Conservation (phyloP, 2,329 filamentous ascomycete species). For the Rhinocladiella similis region DNA sequence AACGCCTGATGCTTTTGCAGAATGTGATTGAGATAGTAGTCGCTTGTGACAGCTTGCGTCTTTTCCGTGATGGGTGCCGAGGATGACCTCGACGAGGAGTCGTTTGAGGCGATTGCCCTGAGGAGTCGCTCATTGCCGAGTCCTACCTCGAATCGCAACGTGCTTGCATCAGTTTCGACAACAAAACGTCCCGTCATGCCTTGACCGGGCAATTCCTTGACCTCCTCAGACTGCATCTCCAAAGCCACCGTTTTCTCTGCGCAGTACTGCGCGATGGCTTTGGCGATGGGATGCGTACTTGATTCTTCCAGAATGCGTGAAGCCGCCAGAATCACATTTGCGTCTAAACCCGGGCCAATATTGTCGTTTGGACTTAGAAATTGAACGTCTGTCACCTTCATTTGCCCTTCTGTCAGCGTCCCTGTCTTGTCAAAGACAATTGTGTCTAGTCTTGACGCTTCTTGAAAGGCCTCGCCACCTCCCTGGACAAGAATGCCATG, state of each 20-base stretch:
- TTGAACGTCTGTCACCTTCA: constrained; percentile 55
- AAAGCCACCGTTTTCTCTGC: constrained; percentile 27
- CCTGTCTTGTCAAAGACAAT: constrained; percentile 90
- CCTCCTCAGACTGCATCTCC: constrained; percentile 36
- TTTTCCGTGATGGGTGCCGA: neutral
- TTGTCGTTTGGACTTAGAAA: constrained; percentile 33
- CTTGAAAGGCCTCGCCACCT: constrained; percentile 82
- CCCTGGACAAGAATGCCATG: constrained; percentile 80
- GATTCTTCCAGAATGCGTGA: constrained; percentile 56
- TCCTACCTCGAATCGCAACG: constrained; percentile 45
- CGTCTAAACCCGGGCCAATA: constrained; percentile 21
- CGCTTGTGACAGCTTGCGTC: neutral
- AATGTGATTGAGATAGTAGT: constrained; percentile 15
- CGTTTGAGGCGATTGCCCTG: constrained; percentile 19
- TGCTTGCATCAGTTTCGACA: constrained; percentile 30
- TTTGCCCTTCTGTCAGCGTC: constrained; percentile 69
- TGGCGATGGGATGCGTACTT: constrained; percentile 61
- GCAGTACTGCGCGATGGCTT: constrained; percentile 55
- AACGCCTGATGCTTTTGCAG: constrained; percentile 27
- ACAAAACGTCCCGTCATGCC: constrained; percentile 57
- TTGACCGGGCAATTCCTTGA: constrained; percentile 58
- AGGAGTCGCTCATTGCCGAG: constrained; percentile 61
- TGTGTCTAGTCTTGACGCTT: constrained; percentile 73
- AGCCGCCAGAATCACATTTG: constrained; percentile 45
- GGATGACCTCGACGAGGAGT: neutral